Percentiles rank a stretch among this genome's conserved stretches.
These are phyloP conservation scores for Glebionis coronaria DNA, from an alignment of 129 eudicot genomes.

Conservation along the genomic window DNA sequence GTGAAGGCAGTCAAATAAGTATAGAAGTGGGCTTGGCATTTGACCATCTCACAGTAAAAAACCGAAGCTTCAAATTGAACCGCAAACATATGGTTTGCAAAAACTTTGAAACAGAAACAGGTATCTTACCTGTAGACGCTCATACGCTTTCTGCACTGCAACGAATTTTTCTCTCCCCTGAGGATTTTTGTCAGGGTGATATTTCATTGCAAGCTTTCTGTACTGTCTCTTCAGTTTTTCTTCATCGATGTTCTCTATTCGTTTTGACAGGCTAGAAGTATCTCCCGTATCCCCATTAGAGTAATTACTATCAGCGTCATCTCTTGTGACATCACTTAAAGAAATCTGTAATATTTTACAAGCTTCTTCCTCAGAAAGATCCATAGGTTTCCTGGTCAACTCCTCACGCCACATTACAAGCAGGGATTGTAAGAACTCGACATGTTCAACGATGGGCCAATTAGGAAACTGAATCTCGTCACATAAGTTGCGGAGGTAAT, in stretches of 20 bases:
- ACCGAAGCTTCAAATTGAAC: neutral
- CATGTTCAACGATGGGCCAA: slow-evolving; percentile 99
- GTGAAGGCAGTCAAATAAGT: neutral
- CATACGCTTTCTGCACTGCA: slow-evolving; percentile 98
- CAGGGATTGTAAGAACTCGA: slow-evolving; percentile 92
- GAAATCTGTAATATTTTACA: slow-evolving; percentile 89
- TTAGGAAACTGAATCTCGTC: slow-evolving; percentile 91
- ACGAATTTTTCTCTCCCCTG: slow-evolving; percentile 98
- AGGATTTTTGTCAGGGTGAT: slow-evolving; percentile 99
- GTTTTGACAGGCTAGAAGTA: slow-evolving; percentile 58
- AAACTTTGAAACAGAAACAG: slow-evolving; percentile 9
- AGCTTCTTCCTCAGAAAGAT: slow-evolving; percentile 99
- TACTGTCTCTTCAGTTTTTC: slow-evolving; percentile 95
- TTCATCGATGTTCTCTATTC: slow-evolving; percentile 92
- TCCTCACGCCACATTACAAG: slow-evolving; percentile 99
- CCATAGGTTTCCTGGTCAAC: slow-evolving; percentile 97
- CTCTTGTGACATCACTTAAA: slow-evolving; percentile 70
- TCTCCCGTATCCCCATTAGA: slow-evolving; percentile 47
- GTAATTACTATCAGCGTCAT: slow-evolving; percentile 46
- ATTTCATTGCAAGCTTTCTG: slow-evolving; percentile 93
- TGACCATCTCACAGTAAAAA: neutral
- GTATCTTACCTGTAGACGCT: slow-evolving; percentile 78
- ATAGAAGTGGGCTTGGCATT: too few species aligned
- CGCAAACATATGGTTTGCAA: neutral
- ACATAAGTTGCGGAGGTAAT: slow-evolving; percentile 87